Conservation (phyloP, 257 asterid genomes). For the Gynochthodes officinalis region DNA sequence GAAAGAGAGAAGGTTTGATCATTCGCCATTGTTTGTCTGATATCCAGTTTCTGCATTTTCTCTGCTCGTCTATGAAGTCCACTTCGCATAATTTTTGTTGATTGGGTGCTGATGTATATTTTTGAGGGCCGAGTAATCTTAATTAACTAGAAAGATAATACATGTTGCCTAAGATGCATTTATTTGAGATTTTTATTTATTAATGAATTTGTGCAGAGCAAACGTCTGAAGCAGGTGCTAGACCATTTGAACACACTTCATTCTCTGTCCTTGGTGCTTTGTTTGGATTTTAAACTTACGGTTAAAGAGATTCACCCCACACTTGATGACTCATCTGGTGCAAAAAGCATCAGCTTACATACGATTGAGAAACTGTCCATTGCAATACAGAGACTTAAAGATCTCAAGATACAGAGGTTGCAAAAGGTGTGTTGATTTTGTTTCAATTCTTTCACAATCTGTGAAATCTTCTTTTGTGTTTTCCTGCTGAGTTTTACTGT, state of each 20-base stretch:
- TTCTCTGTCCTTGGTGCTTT: slow-evolving; percentile 66
- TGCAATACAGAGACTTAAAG: slow-evolving; percentile 39
- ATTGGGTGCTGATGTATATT: not conserved
- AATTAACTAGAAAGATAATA: not conserved
- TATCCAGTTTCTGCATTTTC: slow-evolving; percentile 7
- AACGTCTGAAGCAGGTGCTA: slow-evolving; percentile 60
- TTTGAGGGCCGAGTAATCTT: not conserved
- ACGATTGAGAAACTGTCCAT: slow-evolving; percentile 53
- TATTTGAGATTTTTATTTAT: slow-evolving; percentile 7
- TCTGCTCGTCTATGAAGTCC: not conserved
- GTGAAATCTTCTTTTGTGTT: not conserved
- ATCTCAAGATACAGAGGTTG: slow-evolving; percentile 66
- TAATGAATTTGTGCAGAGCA: slow-evolving; percentile 38
- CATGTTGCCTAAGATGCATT: not conserved
- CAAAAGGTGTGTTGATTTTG: slow-evolving; percentile 45
- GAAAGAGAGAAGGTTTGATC: slow-evolving; percentile 62
- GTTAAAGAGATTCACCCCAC: slow-evolving; percentile 55
- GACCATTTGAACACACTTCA: slow-evolving; percentile 50
- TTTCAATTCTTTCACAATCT: slow-evolving; percentile 7
- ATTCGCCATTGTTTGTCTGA: not conserved
- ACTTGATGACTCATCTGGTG: slow-evolving; percentile 42
- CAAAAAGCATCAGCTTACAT: slow-evolving; percentile 47
- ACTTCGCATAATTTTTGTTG: slow-evolving; percentile 12
- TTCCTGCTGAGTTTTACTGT: slow-evolving; percentile 17
- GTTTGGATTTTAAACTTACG: slow-evolving; percentile 63